These are phyloP conservation scores for Penicillium fimorum DNA, from an alignment of 495 filamentous ascomycete species.

Conservation along the genomic window DNA sequence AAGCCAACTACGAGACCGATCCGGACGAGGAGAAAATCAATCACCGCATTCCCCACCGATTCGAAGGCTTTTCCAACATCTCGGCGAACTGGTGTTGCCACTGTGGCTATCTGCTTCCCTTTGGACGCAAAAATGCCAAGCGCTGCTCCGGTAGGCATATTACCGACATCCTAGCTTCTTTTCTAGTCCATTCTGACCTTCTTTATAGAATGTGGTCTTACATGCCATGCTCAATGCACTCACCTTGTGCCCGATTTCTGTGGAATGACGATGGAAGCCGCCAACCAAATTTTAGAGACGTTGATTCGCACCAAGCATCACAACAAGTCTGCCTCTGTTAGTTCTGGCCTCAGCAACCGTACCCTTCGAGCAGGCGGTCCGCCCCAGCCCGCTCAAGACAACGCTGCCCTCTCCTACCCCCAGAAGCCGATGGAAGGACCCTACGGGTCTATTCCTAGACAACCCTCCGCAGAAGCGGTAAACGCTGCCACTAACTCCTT, in stretches of 20 bases:
- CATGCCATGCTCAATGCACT: conserved; percentile 84
- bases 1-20: conserved; percentile 96
- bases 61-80: conserved; percentile 90
- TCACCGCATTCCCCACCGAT: conserved; percentile 96
- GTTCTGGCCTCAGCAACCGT: conserved; percentile 58
- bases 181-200: conserved; percentile 25
- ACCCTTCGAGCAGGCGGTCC: conserved; percentile 61
- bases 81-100: conserved; percentile 99
- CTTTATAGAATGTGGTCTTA: conserved; percentile 81
- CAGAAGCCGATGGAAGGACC: conserved; percentile 49
- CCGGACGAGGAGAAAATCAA: conserved; percentile 99
- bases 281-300: conserved; percentile 79
- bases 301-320: conserved; percentile 46
- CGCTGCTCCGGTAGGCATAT: conserved; percentile 74
- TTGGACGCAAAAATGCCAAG: conserved; percentile 89
- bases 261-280: conserved; percentile 97
- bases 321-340: conserved; percentile 46
- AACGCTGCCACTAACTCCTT: conserved; percentile 49
- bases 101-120: conserved; percentile 95
- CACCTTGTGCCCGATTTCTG: conserved; percentile 99
- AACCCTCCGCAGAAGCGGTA: conserved; percentile 45
- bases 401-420: conserved; percentile 37
- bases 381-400: conserved; percentile 51
- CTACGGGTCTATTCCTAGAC: conserved; percentile 49
- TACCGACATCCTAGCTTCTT: neutral